phyloP scores from a whole-genome alignment of 495 filamentous ascomycete species.

The Xylaria bambusicola region DNA sequence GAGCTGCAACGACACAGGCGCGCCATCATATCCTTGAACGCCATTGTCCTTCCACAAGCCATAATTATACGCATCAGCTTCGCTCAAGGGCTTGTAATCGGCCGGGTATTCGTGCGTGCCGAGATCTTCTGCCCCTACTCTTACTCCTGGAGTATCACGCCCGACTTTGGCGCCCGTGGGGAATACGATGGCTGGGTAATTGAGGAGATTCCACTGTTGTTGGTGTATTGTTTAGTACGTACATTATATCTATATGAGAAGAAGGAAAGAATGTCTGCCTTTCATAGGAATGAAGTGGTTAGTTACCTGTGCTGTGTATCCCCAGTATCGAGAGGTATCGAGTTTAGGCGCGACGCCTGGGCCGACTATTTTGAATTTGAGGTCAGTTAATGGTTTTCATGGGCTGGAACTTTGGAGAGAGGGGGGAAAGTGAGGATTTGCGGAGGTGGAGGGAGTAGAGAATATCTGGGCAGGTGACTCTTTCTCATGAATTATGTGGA shows the following conservation, averaged over 20 bases:
- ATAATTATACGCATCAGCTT: slow-evolving; percentile 34
- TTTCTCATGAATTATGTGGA: too few species aligned
- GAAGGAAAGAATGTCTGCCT: too few species aligned
- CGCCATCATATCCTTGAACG: slow-evolving; percentile 36
- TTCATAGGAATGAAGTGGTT: too few species aligned
- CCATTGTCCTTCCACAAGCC: slow-evolving; percentile 37
- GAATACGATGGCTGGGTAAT: slow-evolving; percentile 64
- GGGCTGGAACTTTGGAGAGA: too few species aligned
- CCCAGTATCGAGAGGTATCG: slow-evolving; percentile 66
- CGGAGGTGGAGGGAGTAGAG: too few species aligned
- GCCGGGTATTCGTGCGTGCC: slow-evolving; percentile 44
- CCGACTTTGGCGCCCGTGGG: slow-evolving; percentile 48
- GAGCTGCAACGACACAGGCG: slow-evolving; percentile 58
- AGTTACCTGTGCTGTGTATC: slow-evolving; percentile 56
- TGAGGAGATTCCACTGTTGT: slow-evolving; percentile 69
- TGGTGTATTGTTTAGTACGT: too few species aligned
- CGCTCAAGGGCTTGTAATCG: slow-evolving; percentile 44
- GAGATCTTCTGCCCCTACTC: slow-evolving; percentile 37
- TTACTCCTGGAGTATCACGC: too few species aligned
- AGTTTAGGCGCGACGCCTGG: slow-evolving; percentile 61
- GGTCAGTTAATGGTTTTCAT: too few species aligned
- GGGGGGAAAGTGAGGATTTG: too few species aligned
- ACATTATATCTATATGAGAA: too few species aligned
- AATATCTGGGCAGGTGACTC: too few species aligned
- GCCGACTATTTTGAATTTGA: slow-evolving; percentile 33